Evolutionary conservation across 768 basidiomycete species (phyloP).

Genomic region (Trametes punicea): DNA sequence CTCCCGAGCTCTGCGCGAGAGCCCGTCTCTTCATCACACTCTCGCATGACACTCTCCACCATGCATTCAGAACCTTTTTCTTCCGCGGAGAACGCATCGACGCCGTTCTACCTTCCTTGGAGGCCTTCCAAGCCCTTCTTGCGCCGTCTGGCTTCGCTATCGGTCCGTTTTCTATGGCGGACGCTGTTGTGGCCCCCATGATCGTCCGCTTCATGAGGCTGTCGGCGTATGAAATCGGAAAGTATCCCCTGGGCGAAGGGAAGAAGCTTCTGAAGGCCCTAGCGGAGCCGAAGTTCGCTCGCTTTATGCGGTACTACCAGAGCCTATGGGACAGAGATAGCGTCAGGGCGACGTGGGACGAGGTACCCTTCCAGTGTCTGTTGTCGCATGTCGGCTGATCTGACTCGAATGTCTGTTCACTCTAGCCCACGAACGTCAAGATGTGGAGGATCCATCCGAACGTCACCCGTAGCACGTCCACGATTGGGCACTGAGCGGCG

Average conservation of each 20-base stretch:
- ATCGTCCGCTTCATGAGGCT: slow-evolving; percentile 47
- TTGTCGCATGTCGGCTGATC: background rate
- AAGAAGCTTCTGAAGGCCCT: slow-evolving; percentile 42
- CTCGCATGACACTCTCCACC: slow-evolving; percentile 44
- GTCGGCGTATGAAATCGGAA: slow-evolving; percentile 50
- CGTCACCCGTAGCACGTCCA: slow-evolving; percentile 11
- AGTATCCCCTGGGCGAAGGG: slow-evolving; percentile 48
- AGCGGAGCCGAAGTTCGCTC: slow-evolving; percentile 44
- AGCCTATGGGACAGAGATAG: slow-evolving; percentile 50
- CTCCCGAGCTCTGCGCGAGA: slow-evolving; percentile 53
- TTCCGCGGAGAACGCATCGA: slow-evolving; percentile 40
- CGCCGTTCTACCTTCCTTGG: slow-evolving; percentile 40
- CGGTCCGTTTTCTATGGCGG: slow-evolving; percentile 56
- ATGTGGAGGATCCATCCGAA: slow-evolving; percentile 21
- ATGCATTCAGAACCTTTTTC: slow-evolving; percentile 38
- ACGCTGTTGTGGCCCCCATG: slow-evolving; percentile 61
- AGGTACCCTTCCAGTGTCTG: slow-evolving; percentile 34
- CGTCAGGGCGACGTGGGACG: slow-evolving; percentile 51
- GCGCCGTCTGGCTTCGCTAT: slow-evolving; percentile 44
- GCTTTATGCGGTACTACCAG: slow-evolving; percentile 46
- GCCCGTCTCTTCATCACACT: slow-evolving; percentile 57
- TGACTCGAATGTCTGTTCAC: background rate
- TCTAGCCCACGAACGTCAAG: slow-evolving; percentile 16
- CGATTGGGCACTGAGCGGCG: slow-evolving; percentile 4
- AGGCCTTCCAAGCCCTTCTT: slow-evolving; percentile 49